A percentile compares a stretch with the other conserved stretches of the same genome.
Conservation (phyloP, 805 yeast genomes). For the Candida verbasci region DNA sequence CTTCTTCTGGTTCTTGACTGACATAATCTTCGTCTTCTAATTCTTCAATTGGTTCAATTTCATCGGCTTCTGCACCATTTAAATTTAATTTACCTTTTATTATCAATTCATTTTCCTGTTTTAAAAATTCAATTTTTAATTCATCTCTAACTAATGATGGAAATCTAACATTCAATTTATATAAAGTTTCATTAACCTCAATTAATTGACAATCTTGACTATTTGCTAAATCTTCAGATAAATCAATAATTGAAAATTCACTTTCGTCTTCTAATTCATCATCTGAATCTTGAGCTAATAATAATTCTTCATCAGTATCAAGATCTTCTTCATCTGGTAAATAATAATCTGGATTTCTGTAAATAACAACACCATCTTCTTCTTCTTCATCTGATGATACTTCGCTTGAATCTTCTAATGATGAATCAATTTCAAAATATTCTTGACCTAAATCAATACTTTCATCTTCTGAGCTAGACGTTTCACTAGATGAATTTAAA, state of each 20-base stretch:
- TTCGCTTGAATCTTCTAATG: constrained; percentile 18
- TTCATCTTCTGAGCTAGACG: constrained; percentile 15
- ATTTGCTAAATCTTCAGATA: constrained; percentile 37
- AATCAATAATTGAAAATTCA: constrained; percentile 35
- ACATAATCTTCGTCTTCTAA: constrained; percentile 11
- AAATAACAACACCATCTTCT: constrained; percentile 5
- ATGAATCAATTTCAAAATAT: constrained; percentile 28
- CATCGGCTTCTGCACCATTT: constrained; percentile 17
- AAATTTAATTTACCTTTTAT: constrained; percentile 37
- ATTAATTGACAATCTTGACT: constrained; percentile 41
- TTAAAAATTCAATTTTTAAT: constrained; percentile 35
- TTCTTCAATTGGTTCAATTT: constrained; percentile 12
- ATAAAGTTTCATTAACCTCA: constrained; percentile 33
- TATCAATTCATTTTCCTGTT: constrained; percentile 37
- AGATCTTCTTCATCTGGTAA: constrained; percentile 16
- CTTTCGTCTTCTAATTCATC: too few relatives aligned
- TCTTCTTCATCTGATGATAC: constrained; percentile 19
- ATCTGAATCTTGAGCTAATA: constrained; percentile 26
- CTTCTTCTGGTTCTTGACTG: constrained; percentile 13
- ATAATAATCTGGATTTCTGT: constrained; percentile 15
- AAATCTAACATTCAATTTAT: constrained; percentile 37
- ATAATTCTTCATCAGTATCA: constrained; percentile 14
- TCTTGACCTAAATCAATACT: constrained; percentile 25
- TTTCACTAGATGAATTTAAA: constrained; percentile 26
- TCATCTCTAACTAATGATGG: constrained; percentile 39